Evolutionary conservation across 805 yeast genomes (phyloP).

Genomic region (Wickerhamomyces rabaulensis): DNA sequence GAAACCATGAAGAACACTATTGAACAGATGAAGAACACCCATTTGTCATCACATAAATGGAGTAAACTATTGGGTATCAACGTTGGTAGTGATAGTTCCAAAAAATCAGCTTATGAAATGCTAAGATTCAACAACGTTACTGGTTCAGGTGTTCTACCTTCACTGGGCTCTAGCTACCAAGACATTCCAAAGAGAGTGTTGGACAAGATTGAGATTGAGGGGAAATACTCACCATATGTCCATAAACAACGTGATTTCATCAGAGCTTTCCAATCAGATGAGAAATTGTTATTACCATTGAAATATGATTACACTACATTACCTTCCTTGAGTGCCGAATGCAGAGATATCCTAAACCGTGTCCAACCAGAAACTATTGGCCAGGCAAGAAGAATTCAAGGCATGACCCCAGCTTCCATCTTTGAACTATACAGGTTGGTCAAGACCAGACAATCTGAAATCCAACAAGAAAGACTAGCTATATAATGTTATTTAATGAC

Average conservation of each 20-base stretch:
- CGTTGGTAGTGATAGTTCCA: constrained; percentile 49
- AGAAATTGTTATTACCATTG: constrained; percentile 62
- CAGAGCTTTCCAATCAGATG: constrained; percentile 80
- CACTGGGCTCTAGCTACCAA: constrained; percentile 20
- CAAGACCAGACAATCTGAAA: constrained; percentile 23
- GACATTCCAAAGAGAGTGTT: constrained; percentile 40
- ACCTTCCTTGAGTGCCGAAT: constrained; percentile 72
- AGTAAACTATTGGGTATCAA: constrained; percentile 37
- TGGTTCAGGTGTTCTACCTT: constrained; percentile 8
- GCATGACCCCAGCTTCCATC: constrained; percentile 90
- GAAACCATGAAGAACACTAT: constrained; percentile 38
- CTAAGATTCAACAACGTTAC: constrained; percentile 47
- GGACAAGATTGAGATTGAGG: constrained; percentile 68
- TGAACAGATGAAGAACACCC: constrained; percentile 38
- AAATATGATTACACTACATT: constrained; percentile 56
- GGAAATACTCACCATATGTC: constrained; percentile 77
- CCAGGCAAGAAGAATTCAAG: constrained; percentile 91
- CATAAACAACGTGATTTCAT: constrained; percentile 66
- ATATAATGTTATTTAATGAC: neutral
- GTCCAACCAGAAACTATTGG: constrained; percentile 89
- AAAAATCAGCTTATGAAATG: constrained; percentile 66
- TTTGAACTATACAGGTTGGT: constrained; percentile 66
- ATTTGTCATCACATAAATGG: constrained; percentile 63
- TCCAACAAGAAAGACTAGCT: constrained; percentile 15
- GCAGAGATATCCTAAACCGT: constrained; percentile 57